Conservation (phyloP, 1,284 basidiomycete species). For the Irpex sp. region DNA sequence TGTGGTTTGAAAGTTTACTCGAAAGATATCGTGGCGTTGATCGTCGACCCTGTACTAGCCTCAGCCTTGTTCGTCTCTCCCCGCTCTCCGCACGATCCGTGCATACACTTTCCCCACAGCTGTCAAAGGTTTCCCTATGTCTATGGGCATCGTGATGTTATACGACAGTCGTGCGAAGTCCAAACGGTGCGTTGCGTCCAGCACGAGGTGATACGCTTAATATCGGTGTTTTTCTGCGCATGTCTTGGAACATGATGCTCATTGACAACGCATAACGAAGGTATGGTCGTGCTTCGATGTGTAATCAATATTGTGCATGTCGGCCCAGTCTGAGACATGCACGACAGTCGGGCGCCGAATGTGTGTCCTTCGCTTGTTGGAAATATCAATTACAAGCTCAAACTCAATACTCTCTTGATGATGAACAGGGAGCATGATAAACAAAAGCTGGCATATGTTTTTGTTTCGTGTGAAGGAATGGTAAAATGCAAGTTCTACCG, state of each 20-base stretch:
- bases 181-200: neutral
- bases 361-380: neutral
- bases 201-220: neutral
- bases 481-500: neutral
- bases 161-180: neutral
- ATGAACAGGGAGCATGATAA: neutral
- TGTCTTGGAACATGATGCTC: neutral
- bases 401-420: neutral
- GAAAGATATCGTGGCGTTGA: neutral
- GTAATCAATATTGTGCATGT: neutral
- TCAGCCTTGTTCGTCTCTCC: no score
- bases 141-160: neutral
- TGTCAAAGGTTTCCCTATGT: no score
- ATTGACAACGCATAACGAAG: neutral
- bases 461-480: neutral
- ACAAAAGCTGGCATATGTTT: neutral
- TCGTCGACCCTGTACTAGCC: neutral
- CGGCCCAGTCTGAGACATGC: neutral
- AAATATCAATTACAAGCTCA: neutral
- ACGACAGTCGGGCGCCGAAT: neutral
- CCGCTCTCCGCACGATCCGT: no score
- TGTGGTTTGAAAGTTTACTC: neutral
- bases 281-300: neutral
- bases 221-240: neutral
- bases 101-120: no score